Conservation (phyloP, 345 rosid genomes). For the Rhodamnia argentea region DNA sequence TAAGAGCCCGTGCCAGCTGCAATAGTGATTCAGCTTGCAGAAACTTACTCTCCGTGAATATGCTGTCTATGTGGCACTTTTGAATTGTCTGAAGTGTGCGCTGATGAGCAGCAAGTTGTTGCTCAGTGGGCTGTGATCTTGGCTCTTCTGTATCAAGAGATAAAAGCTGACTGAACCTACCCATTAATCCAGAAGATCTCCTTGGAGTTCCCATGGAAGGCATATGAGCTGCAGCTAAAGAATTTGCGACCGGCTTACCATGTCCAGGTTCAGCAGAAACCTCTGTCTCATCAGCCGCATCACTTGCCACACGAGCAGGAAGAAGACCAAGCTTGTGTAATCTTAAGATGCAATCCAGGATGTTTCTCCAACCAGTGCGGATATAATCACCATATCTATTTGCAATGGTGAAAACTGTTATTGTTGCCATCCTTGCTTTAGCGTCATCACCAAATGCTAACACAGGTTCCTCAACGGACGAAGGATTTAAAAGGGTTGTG, state of each 20-base stretch:
- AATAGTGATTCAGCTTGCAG: conserved; percentile 88
- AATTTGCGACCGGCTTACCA: conserved; percentile 70
- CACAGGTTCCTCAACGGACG: conserved; percentile 85
- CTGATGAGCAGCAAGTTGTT: conserved; percentile 98
- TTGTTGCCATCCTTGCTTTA: conserved; percentile 93
- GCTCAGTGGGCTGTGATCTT: conserved; percentile 93
- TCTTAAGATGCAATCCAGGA: conserved; percentile 87
- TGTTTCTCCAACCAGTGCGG: conserved; percentile 96
- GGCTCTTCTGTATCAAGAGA: conserved; percentile 99
- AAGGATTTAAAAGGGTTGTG: conserved; percentile 86
- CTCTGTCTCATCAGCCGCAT: conserved; percentile 96
- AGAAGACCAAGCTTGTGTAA: conserved; percentile 97
- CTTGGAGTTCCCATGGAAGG: conserved; percentile 86
- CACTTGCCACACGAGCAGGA: conserved; percentile 97
- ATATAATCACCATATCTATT: conserved; percentile 93
- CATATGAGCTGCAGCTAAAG: conserved; percentile 67
- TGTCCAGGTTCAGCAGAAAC: conserved; percentile 69
- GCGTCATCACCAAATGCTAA: conserved; percentile 94
- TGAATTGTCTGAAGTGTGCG: conserved; percentile 92
- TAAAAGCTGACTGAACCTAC: conserved; percentile 97
- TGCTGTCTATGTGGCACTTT: conserved; percentile 96
- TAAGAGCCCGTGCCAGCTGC: conserved; percentile 92
- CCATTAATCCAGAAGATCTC: conserved; percentile 98
- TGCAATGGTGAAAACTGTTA: conserved; percentile 93
- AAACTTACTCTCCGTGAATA: conserved; percentile 94